Evolutionary conservation across 2,329 filamentous ascomycete genomes (phyloP).

Genomic region (Pseudocercospora fuligena): DNA sequence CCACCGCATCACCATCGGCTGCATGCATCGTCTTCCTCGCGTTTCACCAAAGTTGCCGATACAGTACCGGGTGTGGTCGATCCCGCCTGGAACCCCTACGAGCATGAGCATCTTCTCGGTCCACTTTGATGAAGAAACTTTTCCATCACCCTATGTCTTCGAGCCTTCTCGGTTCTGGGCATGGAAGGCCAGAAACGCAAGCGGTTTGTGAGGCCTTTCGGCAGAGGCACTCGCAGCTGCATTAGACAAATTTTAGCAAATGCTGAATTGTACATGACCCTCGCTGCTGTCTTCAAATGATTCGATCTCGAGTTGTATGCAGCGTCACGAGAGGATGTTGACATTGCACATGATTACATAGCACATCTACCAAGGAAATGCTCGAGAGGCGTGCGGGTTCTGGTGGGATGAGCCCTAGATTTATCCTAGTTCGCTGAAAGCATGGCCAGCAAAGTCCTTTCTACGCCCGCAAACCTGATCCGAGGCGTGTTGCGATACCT

Average conservation of each 20-base stretch:
- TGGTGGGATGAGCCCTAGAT: too few relatives aligned
- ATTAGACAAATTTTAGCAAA: slow-evolving; percentile 33
- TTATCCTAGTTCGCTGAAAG: too few relatives aligned
- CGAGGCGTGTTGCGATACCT: too few relatives aligned
- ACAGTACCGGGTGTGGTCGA: too few relatives aligned
- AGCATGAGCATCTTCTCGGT: too few relatives aligned
- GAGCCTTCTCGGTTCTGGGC: background rate
- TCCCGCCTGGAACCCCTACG: too few relatives aligned
- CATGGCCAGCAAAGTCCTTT: too few relatives aligned
- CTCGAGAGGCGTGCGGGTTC: background rate
- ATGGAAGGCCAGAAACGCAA: background rate
- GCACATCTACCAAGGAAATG: background rate
- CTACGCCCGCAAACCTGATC: too few relatives aligned
- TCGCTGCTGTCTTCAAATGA: slow-evolving; percentile 21
- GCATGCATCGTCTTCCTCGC: background rate
- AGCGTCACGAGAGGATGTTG: slow-evolving; percentile 20
- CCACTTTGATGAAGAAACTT: background rate
- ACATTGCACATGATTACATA: slow-evolving; percentile 16
- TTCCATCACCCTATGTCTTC: background rate
- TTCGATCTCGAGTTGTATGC: slow-evolving; percentile 27
- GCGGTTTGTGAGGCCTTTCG: slow-evolving; percentile 29
- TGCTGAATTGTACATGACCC: slow-evolving; percentile 29
- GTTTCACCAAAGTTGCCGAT: background rate
- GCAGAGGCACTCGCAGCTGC: slow-evolving; percentile 39
- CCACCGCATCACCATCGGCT: background rate